Base-by-base conservation (phyloP, 257 asterid species). In the Oldenlandia corymbosa region DNA sequence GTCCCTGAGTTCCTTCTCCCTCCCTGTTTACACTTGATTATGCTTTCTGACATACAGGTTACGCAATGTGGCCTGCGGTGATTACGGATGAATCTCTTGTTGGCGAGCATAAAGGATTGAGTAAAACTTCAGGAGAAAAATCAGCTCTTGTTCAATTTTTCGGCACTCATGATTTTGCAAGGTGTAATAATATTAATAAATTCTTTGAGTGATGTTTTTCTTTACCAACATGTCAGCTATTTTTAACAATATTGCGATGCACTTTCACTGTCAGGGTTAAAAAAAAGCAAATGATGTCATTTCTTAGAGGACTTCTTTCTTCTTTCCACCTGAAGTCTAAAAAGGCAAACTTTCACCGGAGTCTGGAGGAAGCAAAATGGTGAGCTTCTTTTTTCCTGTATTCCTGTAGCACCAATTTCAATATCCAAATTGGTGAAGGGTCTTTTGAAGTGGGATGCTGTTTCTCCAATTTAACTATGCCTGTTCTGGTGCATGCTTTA, bases 61-160 rank as follows among this genome's bases (percentile, higher is more conserved):
- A 93, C 82, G 97, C 99, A 74, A 78, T 81, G 75, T 93, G 99
- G 99, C 99, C 99, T 42, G 96, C 99, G 65, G 66, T 90, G 64
- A 84, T 93, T 70, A 68, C 85, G 82, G 90, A 90, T 76, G 95
- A 87, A 80, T 88, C 95, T 76, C 84, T 74, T 58, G 82, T 77
- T 60, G 79, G 81, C 71, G 82, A 77, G 69, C 85, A 68, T 61
- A 87, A 79, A 74, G 97, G 95, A 61, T 77, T 93, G 67, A 86
- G 73, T 74, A 90, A 80, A 76, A 70, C 54, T 54, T 79, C 84
- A 10, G 96, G 96, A 68, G 97, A 83, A 69, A 85, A 90, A 71
- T 84, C 91, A 45, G 90, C 84, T 75, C 78, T 83, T 52, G 99
- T 93, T 69, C 99, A 93, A 69, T 93, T 93, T 84, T 93, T 93